Base-by-base conservation (phyloP, 108 stramenopile genomes). In the Skeletonema marinoi region DNA sequence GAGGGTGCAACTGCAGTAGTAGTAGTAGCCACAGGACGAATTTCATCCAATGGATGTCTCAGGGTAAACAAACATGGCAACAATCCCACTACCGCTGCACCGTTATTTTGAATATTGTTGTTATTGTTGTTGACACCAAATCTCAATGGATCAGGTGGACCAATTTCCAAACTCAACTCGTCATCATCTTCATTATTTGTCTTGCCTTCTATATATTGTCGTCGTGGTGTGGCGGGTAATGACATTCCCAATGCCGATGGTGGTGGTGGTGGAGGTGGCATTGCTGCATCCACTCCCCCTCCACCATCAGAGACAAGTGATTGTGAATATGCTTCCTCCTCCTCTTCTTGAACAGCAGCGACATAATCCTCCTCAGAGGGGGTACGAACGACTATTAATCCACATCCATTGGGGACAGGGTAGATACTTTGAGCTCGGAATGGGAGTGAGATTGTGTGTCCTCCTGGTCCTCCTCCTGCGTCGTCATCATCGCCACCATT, bases 61-160 rank as follows among this genome's bases (percentile, higher is more conserved):
- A 93, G 68, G n/a, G 95, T 84, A 77, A 90, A 96, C 25, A 93
- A 68, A 44, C 80, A 86, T 11, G 92, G 90, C 25, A 91, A 61
- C 11, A 75, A 32, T 41, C 21, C 38, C 29, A 56, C 14, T 14
- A 66, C 31, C 14, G 35, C 16, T 21, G 38, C 73, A 29, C 33
- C 71, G 41, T 41, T 32, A 46, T 38, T 13, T 3, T 58, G 14
- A 21, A 31, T 19, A 21, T 54, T 19, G 33, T 29, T 67, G 16
- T 32, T 13, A 21, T 38, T 46, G 44, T 46, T 46, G 44, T 11
- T 1, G 3, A 17, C 67, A 25, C 32, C 46, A 41, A 36, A 19
- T 5, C 30, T 6, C 13, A 58, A 65, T n/a, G 67, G 36, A 41
- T 42, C 42, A 51, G 19, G 46, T 36, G 31, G 39, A 42, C 21